Percentiles rank a stretch among this genome's conserved stretches.
These are phyloP conservation scores for Pterocarpus santalinus DNA, from an alignment of 306 rosid species.

Conservation along the genomic window DNA sequence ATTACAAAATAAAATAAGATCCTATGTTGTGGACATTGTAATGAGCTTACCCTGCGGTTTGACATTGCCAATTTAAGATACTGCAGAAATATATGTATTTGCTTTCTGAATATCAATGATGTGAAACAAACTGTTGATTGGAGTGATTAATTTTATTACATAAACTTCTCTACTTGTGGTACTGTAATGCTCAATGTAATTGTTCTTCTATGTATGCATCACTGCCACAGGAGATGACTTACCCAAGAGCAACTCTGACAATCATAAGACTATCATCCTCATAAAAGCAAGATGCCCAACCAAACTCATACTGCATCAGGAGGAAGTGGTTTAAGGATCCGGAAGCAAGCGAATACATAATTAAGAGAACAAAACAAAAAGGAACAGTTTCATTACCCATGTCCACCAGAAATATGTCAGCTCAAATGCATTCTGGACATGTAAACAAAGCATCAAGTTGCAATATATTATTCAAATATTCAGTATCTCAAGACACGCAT, in stretches of 20 bases:
- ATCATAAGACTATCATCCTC: constrained; percentile 62
- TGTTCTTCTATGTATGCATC: constrained; percentile 1
- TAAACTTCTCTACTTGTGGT: neutral
- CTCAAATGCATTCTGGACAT: constrained; percentile 92
- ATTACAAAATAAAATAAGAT: neutral
- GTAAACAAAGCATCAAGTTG: constrained; percentile 42
- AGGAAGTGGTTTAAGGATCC: constrained; percentile 42
- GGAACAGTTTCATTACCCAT: constrained; percentile 67
- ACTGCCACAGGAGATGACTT: constrained; percentile 28
- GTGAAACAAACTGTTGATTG: neutral
- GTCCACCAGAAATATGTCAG: constrained; percentile 92
- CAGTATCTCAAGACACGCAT: constrained; percentile 2
- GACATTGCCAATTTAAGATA: neutral
- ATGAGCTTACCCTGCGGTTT: neutral
- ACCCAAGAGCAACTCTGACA: constrained; percentile 83
- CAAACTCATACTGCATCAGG: constrained; percentile 94
- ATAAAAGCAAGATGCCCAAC: constrained; percentile 85
- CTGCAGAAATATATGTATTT: neutral
- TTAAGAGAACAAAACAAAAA: constrained; percentile 5
- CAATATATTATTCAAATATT: constrained; percentile 33
- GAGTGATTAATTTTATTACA: neutral
- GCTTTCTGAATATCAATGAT: neutral
- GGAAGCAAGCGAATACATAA: constrained; percentile 18
- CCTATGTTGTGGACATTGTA: neutral
- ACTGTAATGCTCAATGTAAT: neutral